A percentile compares a stretch with the other conserved stretches of the same genome.
phyloP scores from a whole-genome alignment of 1,139 yeast genomes.

The Zygosaccharomyces pseudobailii region DNA sequence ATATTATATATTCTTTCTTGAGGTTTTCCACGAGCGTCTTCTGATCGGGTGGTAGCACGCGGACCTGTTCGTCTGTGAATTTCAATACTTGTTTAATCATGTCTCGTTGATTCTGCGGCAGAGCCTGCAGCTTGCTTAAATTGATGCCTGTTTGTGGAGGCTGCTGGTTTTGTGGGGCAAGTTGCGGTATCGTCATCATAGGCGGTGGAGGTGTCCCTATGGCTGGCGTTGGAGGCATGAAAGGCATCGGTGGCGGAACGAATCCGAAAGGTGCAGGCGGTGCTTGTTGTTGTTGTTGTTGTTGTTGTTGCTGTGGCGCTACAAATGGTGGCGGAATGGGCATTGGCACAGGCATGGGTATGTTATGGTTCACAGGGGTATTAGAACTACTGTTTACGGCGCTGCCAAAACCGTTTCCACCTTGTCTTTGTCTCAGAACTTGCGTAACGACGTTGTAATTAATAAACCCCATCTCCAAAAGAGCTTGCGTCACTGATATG shows the following conservation, averaged over 20 bases:
- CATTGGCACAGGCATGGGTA: slow-evolving; percentile 10
- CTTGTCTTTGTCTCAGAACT: slow-evolving; percentile 32
- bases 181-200: slow-evolving; percentile 7
- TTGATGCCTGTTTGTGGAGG: slow-evolving; percentile 15
- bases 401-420: slow-evolving; percentile 8
- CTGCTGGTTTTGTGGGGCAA: slow-evolving; percentile 1
- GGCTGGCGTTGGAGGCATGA: slow-evolving; percentile 14
- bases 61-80: slow-evolving; percentile 52
- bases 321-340: slow-evolving; percentile 8
- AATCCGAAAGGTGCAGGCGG: slow-evolving; percentile 12
- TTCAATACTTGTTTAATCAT: slow-evolving; percentile 61
- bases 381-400: slow-evolving; percentile 12
- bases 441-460: slow-evolving; percentile 58
- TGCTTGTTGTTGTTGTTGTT: slow-evolving; percentile 12
- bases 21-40: slow-evolving; percentile 55
- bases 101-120: slow-evolving; percentile 53
- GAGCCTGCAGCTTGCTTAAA: slow-evolving; percentile 19
- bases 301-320: slow-evolving; percentile 10
- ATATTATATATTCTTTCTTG: slow-evolving; percentile 49
- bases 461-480: slow-evolving; percentile 70
- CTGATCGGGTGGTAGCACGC: slow-evolving; percentile 55
- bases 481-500: slow-evolving; percentile 63
- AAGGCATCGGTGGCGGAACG: slow-evolving; percentile 16
- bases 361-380: slow-evolving; percentile 9
- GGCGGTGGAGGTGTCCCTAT: slow-evolving; percentile 10